Base-by-base conservation (phyloP, 2,329 filamentous ascomycete species). In the Gliomastix tumulicola region DNA sequence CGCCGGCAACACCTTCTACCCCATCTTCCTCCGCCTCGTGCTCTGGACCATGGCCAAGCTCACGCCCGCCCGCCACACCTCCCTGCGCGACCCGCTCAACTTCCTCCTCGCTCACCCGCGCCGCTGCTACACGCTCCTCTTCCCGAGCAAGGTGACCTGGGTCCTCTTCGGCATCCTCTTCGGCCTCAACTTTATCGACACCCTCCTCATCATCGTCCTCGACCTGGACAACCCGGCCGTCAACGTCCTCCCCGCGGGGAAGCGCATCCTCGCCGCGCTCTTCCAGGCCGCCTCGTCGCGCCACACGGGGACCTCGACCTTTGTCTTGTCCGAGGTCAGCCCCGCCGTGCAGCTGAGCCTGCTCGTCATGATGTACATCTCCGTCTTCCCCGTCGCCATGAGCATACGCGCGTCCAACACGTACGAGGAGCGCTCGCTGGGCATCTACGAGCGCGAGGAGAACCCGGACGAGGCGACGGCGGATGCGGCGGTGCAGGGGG, bases 321-420 rank as follows among this genome's bases (percentile, higher is more conserved):
- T 77, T 21, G 51, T 60, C 15, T 62, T 77, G 11, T 52, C 69
- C 4, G 51, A 50, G 2, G 59, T 78, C 3, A 72, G 68, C 25
- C 71, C 76, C 6, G 68, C 64, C 3, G 65, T 78, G 0, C 76
- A 77, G 40, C 66, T 79, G 23, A 66, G 75, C 22, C 71, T 78
- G 39, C 59, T 80, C 0, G 65, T 76, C 31, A 80, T 81, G 76
- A 81, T 82, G 76, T 81, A 79, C 53, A 78, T 81, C 32, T 69
- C 70, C 6, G 68, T 74, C 5, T 78, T 76, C 40, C 76, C 77
- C 0, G 71, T 79, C 21, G 74, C 74, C 12, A 76, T 81, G 36
- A 74, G 66, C 15, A 76, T 81, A 55, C 69, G 76, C 30, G 69
- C 73, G 36, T 71, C 68, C 21, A 79, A 76, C 42, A 71, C 75